Conservation (phyloP, 2,329 filamentous ascomycete genomes). For the Epichloe sp. region DNA sequence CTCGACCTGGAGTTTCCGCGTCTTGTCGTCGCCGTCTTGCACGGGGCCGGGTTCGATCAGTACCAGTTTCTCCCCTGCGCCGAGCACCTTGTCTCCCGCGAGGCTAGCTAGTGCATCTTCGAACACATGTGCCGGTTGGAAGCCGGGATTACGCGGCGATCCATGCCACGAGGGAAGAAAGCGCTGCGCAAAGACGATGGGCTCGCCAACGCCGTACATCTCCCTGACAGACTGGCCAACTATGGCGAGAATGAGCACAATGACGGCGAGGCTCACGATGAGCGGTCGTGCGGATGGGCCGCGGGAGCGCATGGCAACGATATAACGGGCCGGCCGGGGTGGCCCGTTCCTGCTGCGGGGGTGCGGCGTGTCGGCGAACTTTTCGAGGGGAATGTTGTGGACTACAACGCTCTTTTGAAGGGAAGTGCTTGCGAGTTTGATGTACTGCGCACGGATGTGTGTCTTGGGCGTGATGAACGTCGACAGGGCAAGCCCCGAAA, state of each 20-base stretch:
- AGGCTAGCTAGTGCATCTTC: slow-evolving; percentile 25
- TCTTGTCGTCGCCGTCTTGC: slow-evolving; percentile 8
- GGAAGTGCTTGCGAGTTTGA: slow-evolving; percentile 71
- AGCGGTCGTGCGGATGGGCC: slow-evolving; percentile 37
- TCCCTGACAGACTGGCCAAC: slow-evolving; percentile 53
- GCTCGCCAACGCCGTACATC: slow-evolving; percentile 41
- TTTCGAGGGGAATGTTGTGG: slow-evolving; percentile 60
- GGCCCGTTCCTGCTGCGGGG: slow-evolving; percentile 22
- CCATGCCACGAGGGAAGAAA: slow-evolving; percentile 38
- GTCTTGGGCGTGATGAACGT: slow-evolving; percentile 40
- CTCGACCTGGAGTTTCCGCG: slow-evolving; percentile 24
- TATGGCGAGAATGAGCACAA: slow-evolving; percentile 48
- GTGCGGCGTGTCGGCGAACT: slow-evolving; percentile 22
- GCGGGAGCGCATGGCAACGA: slow-evolving; percentile 48
- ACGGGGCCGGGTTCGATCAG: slow-evolving; percentile 15
- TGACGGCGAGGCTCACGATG: slow-evolving; percentile 38
- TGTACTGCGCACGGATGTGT: slow-evolving; percentile 22
- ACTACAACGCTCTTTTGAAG: slow-evolving; percentile 69
- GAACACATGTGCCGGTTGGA: slow-evolving; percentile 15
- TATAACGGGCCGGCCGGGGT: slow-evolving; percentile 50
- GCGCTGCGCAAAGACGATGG: slow-evolving; percentile 40
- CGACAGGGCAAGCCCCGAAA: slow-evolving; percentile 47
- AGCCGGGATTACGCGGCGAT: slow-evolving; percentile 14
- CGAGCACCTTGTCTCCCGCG: slow-evolving; percentile 19
- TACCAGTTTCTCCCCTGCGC: slow-evolving; percentile 26